A percentile compares a stretch with the other conserved stretches of the same genome.
phyloP scores from a whole-genome alignment of 2,329 filamentous ascomycete genomes.

The Calonectria ilicicola region DNA sequence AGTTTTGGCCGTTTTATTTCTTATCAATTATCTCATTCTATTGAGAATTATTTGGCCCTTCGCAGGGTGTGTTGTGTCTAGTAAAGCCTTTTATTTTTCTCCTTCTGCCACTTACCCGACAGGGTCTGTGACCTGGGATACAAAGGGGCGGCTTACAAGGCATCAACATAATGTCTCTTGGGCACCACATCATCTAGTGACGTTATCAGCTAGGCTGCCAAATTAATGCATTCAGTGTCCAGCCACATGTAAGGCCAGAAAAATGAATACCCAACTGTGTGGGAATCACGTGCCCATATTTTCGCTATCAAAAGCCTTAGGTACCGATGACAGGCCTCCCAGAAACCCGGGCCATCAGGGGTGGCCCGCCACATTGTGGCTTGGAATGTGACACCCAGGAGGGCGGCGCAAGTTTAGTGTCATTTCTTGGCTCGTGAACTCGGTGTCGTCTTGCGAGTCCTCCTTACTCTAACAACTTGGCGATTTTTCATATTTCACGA shows the following conservation, averaged over 20 bases:
- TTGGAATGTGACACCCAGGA: conserved; percentile 33
- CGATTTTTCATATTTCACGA: conserved; percentile 35
- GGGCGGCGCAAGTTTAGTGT: conserved; percentile 42
- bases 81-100: neutral
- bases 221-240: conserved; percentile 26
- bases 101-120: no score
- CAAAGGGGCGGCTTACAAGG: conserved; percentile 14
- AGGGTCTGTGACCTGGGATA: neutral
- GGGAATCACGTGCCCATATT: neutral
- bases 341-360: conserved; percentile 10
- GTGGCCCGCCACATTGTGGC: conserved; percentile 43
- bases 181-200: conserved; percentile 37
- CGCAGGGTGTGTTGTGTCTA: no score
- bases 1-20: neutral
- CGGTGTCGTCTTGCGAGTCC: conserved; percentile 47
- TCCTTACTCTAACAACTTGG: conserved; percentile 46
- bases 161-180: conserved; percentile 23
- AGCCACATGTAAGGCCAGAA: conserved; percentile 30
- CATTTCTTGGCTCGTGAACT: conserved; percentile 47
- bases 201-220: conserved; percentile 38
- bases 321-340: conserved; percentile 4
- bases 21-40: neutral
- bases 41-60: no score
- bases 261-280: neutral
- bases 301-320: neutral